A percentile compares a stretch with the other conserved stretches of the same genome.
phyloP scores from a whole-genome alignment of 306 rosid genomes.

The Medicago ruthenica region DNA sequence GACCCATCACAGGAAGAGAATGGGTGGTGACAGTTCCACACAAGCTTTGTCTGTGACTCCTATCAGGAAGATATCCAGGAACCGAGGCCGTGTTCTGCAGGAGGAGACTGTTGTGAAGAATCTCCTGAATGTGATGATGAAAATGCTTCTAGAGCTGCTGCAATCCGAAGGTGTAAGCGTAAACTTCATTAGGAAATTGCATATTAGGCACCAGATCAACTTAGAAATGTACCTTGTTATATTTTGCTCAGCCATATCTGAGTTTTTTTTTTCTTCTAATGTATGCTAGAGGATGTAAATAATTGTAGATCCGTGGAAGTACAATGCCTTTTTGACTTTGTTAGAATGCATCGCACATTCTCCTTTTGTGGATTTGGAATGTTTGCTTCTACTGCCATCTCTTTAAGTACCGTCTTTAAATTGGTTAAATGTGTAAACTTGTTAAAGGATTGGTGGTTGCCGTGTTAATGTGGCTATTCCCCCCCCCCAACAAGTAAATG shows the following conservation, averaged over 20 bases:
- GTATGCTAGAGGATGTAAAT: conserved; percentile 42
- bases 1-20: conserved; percentile 39
- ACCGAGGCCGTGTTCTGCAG: conserved; percentile 63
- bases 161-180: conserved; percentile 59
- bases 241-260: conserved; percentile 19
- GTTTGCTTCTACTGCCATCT: not conserved
- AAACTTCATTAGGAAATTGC: conserved; percentile 44
- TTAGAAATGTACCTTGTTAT: not conserved
- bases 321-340: conserved; percentile 4
- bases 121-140: conserved; percentile 55
- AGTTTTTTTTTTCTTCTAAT: conserved; percentile 1
- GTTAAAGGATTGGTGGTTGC: not conserved
- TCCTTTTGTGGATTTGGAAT: not conserved
- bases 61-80: conserved; percentile 67
- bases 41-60: conserved; percentile 54
- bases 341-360: not conserved
- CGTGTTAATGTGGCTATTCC: not conserved
- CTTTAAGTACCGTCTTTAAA: not conserved
- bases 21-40: conserved; percentile 35
- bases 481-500: not conserved
- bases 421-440: not conserved
- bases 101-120: conserved; percentile 60
- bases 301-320: conserved; percentile 10
- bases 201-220: conserved; percentile 9
- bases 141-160: conserved; percentile 41